These are phyloP conservation scores for Cephaloascus albidus DNA, from an alignment of 805 yeast species.

Conservation along the genomic window DNA sequence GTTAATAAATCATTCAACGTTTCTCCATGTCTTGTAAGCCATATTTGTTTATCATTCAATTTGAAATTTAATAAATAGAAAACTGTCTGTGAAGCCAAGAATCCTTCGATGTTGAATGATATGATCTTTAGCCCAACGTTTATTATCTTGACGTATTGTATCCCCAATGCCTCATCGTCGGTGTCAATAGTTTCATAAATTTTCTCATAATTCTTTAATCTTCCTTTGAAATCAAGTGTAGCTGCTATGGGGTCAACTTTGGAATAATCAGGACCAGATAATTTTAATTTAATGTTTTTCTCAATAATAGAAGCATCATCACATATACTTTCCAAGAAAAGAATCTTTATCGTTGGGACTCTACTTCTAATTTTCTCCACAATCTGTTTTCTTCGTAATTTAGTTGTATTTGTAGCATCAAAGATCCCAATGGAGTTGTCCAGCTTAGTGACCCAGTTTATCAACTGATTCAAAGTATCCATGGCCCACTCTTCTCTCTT, in stretches of 20 bases:
- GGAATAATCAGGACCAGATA: slow-evolving; percentile 20
- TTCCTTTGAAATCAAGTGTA: slow-evolving; percentile 28
- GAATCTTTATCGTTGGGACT: slow-evolving; percentile 20
- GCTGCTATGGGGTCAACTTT: slow-evolving; percentile 4
- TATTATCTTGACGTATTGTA: slow-evolving; percentile 53
- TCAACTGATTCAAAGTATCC: slow-evolving; percentile 35
- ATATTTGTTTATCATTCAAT: slow-evolving; percentile 22
- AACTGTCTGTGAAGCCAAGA: slow-evolving; percentile 46
- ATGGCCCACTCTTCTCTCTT: slow-evolving; percentile 44
- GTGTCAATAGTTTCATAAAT: slow-evolving; percentile 47
- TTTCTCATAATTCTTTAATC: slow-evolving; percentile 41
- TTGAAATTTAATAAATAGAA: slow-evolving; percentile 38
- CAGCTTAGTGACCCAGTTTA: slow-evolving; percentile 21
- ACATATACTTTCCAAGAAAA: slow-evolving; percentile 29
- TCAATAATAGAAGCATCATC: slow-evolving; percentile 14
- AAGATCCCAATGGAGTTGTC: slow-evolving; percentile 46
- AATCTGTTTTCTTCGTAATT: slow-evolving; percentile 29
- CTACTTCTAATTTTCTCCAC: slow-evolving; percentile 23
- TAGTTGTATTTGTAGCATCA: slow-evolving; percentile 52
- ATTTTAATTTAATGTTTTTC: slow-evolving; percentile 17
- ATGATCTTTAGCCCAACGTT: slow-evolving; percentile 53
- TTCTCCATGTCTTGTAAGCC: slow-evolving; percentile 25
- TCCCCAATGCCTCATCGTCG: slow-evolving; percentile 32
- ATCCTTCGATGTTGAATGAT: slow-evolving; percentile 48
- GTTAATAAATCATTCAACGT: slow-evolving; percentile 11